Conservation (phyloP, 129 eudicot genomes). For the Flaveria sonorensis region DNA sequence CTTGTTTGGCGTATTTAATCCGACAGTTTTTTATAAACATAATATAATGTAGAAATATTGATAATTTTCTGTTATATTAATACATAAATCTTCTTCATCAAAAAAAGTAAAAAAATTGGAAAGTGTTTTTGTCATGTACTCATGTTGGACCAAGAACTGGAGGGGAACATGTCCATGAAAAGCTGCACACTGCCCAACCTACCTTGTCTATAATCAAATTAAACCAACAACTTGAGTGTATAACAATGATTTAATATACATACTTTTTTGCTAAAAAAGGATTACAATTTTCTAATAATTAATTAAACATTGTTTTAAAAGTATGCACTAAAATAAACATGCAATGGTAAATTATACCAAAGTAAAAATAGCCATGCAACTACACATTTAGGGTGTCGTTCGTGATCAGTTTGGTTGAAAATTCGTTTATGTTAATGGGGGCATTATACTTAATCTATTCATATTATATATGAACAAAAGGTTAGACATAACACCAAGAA, state of each 20-base stretch:
- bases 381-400: no score
- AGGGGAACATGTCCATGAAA: constrained; percentile 40
- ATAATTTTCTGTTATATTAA: neutral
- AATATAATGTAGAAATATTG: neutral
- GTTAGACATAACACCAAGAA: neutral
- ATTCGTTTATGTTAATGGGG: neutral
- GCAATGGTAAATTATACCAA: neutral
- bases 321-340: neutral
- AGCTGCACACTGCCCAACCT: constrained; percentile 36
- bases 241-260: neutral
- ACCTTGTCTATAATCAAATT: constrained; percentile 17
- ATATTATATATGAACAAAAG: constrained; percentile 19
- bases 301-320: neutral
- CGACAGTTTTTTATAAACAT: neutral
- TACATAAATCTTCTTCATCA: neutral
- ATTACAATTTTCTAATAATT: neutral
- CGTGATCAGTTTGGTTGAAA: no score
- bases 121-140: constrained; percentile 16
- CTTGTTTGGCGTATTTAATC: no score
- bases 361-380: no score
- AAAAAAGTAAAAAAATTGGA: neutral
- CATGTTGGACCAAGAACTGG: constrained; percentile 30
- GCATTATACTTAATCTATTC: neutral
- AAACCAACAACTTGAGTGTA: neutral
- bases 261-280: neutral